Percentiles rank a stretch among this genome's conserved stretches.
phyloP scores from a whole-genome alignment of 2,329 filamentous ascomycete species.

The Microcyclosporella mali region DNA sequence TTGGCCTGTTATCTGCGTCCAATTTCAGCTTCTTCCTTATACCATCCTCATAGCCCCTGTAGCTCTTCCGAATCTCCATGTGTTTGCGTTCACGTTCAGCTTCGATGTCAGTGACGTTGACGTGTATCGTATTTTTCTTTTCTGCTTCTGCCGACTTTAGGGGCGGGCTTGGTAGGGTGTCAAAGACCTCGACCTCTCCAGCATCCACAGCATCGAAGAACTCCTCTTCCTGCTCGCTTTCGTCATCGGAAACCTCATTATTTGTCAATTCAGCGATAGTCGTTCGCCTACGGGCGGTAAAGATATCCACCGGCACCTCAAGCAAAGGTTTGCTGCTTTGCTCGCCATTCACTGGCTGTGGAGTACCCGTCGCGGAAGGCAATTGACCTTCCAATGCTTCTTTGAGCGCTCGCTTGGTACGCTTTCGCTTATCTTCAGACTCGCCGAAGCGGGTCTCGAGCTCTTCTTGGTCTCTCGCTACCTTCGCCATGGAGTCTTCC shows the following conservation, averaged over 20 bases:
- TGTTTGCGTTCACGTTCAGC: slow-evolving; percentile 38
- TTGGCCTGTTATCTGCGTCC: slow-evolving; percentile 86
- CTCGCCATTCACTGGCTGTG: slow-evolving; percentile 8
- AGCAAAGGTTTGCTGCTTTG: slow-evolving; percentile 10
- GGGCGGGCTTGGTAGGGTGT: slow-evolving; percentile 52
- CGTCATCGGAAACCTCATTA: slow-evolving; percentile 63
- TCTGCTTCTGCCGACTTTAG: slow-evolving; percentile 19
- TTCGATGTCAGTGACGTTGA: slow-evolving; percentile 31
- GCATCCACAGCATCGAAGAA: slow-evolving; percentile 97
- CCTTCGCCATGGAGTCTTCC: slow-evolving; percentile 98
- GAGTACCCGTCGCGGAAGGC: slow-evolving; percentile 11
- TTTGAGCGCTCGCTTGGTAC: slow-evolving; percentile 81
- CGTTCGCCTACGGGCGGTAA: slow-evolving; percentile 51
- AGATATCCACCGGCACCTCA: slow-evolving; percentile 19
- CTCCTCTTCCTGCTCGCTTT: slow-evolving; percentile 81
- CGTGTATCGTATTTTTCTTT: slow-evolving; percentile 13
- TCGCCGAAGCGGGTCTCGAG: slow-evolving; percentile 82
- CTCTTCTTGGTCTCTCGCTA: slow-evolving; percentile 90
- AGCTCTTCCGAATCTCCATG: slow-evolving; percentile 67
- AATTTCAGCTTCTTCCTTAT: slow-evolving; percentile 73
- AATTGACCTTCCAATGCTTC: slow-evolving; percentile 63
- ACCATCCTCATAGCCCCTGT: slow-evolving; percentile 86
- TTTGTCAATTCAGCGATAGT: slow-evolving; percentile 65
- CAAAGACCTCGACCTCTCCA: slow-evolving; percentile 76
- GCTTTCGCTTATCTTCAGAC: slow-evolving; percentile 80